Evolutionary conservation across 768 basidiomycete species (phyloP).

Genomic region (Macrocybe gigantea): DNA sequence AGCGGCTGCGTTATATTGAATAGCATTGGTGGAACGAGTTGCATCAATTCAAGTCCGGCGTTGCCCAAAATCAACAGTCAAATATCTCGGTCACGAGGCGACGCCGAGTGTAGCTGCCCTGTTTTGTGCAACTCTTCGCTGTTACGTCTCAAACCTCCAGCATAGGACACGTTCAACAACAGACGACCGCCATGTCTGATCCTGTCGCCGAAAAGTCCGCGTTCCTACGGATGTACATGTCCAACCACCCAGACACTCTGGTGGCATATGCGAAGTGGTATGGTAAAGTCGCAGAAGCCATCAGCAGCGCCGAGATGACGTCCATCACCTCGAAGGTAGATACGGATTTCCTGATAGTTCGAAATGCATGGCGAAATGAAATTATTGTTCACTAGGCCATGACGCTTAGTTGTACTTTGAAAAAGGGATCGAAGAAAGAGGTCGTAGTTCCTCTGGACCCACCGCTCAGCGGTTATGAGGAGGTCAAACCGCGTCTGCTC

Average conservation of each 20-base stretch:
- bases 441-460: conserved; percentile 63
- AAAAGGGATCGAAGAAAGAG: conserved; percentile 38
- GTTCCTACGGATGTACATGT: conserved; percentile 84
- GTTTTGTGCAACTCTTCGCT: no score
- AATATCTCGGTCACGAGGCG: no score
- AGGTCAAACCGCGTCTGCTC: conserved; percentile 74
- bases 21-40: no score
- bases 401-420: conserved; percentile 59
- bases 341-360: neutral
- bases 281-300: conserved; percentile 52
- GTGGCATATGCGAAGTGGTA: conserved; percentile 80
- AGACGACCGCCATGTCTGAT: conserved; percentile 43
- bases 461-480: conserved; percentile 68
- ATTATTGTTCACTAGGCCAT: conserved; percentile 44
- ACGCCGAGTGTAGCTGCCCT: no score
- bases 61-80: no score
- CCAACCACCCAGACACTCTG: conserved; percentile 74
- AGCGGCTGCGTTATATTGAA: no score
- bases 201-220: conserved; percentile 70
- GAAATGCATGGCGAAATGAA: neutral
- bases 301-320: conserved; percentile 65
- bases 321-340: conserved; percentile 61
- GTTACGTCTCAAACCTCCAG: no score
- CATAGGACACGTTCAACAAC: no score
- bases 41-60: no score